Evolutionary conservation across 495 filamentous ascomycete species (phyloP).

Genomic region (Penicillium nucicola): DNA sequence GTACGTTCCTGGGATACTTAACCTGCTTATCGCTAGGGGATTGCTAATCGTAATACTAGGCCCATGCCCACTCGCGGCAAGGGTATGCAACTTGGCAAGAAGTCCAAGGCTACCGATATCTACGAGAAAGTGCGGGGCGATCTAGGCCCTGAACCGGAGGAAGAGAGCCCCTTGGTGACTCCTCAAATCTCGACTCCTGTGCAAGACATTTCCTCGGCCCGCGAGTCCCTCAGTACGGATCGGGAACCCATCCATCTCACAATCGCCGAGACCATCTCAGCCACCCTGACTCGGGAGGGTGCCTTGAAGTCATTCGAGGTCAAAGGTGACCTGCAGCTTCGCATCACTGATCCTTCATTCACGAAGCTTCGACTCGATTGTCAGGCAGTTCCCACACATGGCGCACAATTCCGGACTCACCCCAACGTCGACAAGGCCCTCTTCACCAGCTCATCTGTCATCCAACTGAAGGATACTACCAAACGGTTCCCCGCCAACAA

Average conservation of each 20-base stretch:
- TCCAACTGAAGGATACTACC: slow-evolving; percentile 79
- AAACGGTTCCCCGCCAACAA: slow-evolving; percentile 92
- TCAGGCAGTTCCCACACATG: slow-evolving; percentile 65
- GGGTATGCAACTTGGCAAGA: slow-evolving; percentile 98
- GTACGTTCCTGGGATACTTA: slow-evolving; percentile 40
- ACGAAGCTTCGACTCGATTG: slow-evolving; percentile 86
- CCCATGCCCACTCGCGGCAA: slow-evolving; percentile 77
- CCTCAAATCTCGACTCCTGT: slow-evolving; percentile 51
- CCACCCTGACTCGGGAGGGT: slow-evolving; percentile 83
- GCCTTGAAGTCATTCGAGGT: slow-evolving; percentile 77
- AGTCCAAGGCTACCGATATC: slow-evolving; percentile 93
- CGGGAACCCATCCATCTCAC: slow-evolving; percentile 81
- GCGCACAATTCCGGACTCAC: slow-evolving; percentile 86
- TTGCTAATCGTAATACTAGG: slow-evolving; percentile 32
- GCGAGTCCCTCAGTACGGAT: slow-evolving; percentile 63
- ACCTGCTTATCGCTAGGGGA: not conserved
- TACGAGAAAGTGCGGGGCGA: slow-evolving; percentile 93
- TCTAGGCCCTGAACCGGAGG: slow-evolving; percentile 73
- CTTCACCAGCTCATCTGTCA: slow-evolving; percentile 72
- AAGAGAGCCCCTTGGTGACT: slow-evolving; percentile 72
- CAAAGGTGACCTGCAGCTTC: slow-evolving; percentile 85
- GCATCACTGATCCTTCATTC: slow-evolving; percentile 80
- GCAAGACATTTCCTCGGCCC: slow-evolving; percentile 57
- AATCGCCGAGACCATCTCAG: slow-evolving; percentile 81
- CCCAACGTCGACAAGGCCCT: slow-evolving; percentile 88